Conservation (phyloP, 2,329 filamentous ascomycete species). For the Rachicladosporium sp. region DNA sequence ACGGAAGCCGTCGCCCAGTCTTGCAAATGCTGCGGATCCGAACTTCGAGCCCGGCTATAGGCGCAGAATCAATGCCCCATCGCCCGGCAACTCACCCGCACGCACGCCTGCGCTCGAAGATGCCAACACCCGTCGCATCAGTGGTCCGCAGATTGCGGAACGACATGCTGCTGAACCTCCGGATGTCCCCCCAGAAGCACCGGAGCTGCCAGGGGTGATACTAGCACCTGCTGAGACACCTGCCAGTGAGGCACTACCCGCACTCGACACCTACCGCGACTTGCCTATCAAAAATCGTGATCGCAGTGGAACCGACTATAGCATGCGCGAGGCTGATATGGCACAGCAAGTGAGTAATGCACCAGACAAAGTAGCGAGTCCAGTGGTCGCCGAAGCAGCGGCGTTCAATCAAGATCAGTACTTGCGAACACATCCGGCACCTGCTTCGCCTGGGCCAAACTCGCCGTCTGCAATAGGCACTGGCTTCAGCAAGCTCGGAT, state of each 20-base stretch:
- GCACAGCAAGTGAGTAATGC: constrained; percentile 16
- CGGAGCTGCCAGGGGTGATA: constrained; percentile 12
- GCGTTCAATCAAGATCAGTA: constrained; percentile 13
- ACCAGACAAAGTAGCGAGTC: constrained; percentile 8
- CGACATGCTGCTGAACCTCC: constrained; percentile 9
- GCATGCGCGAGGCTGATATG: constrained; percentile 22
- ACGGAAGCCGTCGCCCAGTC: constrained; percentile 26
- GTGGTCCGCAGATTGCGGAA: constrained; percentile 12
- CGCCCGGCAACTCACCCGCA: constrained; percentile 48
- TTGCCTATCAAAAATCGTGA: constrained; percentile 14
- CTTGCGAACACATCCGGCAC: constrained; percentile 13
- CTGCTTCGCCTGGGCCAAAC: too few relatives aligned
- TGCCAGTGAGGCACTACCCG: not conserved
- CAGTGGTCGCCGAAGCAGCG: constrained; percentile 13
- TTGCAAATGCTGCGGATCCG: constrained; percentile 25
- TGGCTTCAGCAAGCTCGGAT: too few relatives aligned
- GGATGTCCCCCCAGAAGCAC: constrained; percentile 14
- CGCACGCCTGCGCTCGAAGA: constrained; percentile 42
- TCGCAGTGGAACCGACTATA: constrained; percentile 21
- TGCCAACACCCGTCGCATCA: constrained; percentile 13
- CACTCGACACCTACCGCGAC: constrained; percentile 5
- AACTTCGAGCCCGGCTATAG: constrained; percentile 42
- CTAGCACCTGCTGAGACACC: constrained; percentile 9
- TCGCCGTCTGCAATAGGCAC: too few relatives aligned
- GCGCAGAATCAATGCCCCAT: constrained; percentile 47